These are phyloP conservation scores for Neurospora sp. DNA, from an alignment of 495 filamentous ascomycete genomes.

Conservation along the genomic window DNA sequence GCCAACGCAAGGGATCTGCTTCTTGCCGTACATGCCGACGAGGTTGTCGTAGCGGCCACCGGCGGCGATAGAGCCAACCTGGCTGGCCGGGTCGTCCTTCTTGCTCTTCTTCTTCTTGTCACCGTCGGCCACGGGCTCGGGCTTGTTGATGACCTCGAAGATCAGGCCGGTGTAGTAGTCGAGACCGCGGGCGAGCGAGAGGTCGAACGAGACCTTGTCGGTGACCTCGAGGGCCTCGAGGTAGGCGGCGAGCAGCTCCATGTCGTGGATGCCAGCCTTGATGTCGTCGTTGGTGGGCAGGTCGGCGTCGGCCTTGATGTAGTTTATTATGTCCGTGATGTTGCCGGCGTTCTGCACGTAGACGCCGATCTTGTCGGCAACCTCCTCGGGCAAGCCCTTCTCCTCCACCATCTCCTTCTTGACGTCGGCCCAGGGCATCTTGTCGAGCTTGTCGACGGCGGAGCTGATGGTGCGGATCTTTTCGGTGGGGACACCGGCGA, in stretches of 20 bases:
- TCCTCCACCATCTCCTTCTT: conserved; percentile 87
- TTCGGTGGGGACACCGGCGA: conserved; percentile 78
- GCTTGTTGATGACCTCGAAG: conserved; percentile 62
- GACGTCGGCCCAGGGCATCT: conserved; percentile 83
- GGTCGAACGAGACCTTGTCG: conserved; percentile 67
- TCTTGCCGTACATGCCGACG: conserved; percentile 88
- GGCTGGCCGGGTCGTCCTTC: background rate
- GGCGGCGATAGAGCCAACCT: conserved; percentile 65
- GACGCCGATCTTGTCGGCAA: conserved; percentile 78
- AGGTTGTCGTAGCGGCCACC: conserved; percentile 90
- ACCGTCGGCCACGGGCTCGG: background rate
- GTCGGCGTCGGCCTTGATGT: conserved; percentile 50
- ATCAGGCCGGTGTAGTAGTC: conserved; percentile 96
- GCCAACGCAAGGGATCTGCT: conserved; percentile 80
- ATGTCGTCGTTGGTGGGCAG: conserved; percentile 59
- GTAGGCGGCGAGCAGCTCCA: conserved; percentile 73
- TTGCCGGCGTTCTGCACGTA: conserved; percentile 63
- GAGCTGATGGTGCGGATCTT: conserved; percentile 80
- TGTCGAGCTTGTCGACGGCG: conserved; percentile 94
- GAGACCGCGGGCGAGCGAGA: conserved; percentile 73
- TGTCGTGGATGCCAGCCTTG: conserved; percentile 69
- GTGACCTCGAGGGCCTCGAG: conserved; percentile 63
- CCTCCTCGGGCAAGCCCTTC: conserved; percentile 63
- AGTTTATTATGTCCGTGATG: conserved; percentile 52
- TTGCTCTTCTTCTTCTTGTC: conserved; percentile 1